phyloP scores from a whole-genome alignment of 441 rosid species.

The Hura crepitans region DNA sequence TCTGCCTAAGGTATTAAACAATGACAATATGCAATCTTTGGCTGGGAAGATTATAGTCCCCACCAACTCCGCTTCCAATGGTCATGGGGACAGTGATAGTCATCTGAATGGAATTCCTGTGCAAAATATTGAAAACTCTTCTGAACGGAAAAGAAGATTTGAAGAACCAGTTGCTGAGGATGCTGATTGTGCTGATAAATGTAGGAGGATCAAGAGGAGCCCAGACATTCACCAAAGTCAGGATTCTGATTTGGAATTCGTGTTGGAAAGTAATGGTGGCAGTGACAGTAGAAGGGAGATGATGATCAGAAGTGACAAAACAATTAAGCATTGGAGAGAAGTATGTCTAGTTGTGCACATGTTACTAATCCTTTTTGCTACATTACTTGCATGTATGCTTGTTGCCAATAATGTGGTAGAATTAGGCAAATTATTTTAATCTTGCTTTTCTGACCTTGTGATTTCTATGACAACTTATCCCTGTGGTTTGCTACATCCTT shows the following conservation, averaged over 20 bases:
- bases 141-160: slow-evolving; percentile 52
- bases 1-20: slow-evolving; percentile 23
- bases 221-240: slow-evolving; percentile 34
- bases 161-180: slow-evolving; percentile 36
- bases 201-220: slow-evolving; percentile 28
- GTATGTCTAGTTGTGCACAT: slow-evolving; percentile 48
- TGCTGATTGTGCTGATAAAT: slow-evolving; percentile 34
- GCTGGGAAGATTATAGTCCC: slow-evolving; percentile 28
- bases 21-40: slow-evolving; percentile 23
- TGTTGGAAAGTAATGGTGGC: slow-evolving; percentile 33
- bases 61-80: slow-evolving; percentile 27
- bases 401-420: slow-evolving; percentile 2
- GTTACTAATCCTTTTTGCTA: slow-evolving; percentile 16
- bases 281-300: slow-evolving; percentile 28
- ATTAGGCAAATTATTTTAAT: background rate
- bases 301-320: slow-evolving; percentile 31
- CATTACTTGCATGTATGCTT: slow-evolving; percentile 19
- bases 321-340: slow-evolving; percentile 48
- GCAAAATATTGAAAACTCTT: slow-evolving; percentile 34
- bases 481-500: background rate
- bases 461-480: background rate
- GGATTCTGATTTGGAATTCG: slow-evolving; percentile 28
- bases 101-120: slow-evolving; percentile 26
- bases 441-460: background rate
- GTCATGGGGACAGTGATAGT: slow-evolving; percentile 18